A percentile compares a stretch with the other conserved stretches of the same genome.
Evolutionary conservation across 2,329 filamentous ascomycete genomes (phyloP).

Genomic region (Penicillium sp.): DNA sequence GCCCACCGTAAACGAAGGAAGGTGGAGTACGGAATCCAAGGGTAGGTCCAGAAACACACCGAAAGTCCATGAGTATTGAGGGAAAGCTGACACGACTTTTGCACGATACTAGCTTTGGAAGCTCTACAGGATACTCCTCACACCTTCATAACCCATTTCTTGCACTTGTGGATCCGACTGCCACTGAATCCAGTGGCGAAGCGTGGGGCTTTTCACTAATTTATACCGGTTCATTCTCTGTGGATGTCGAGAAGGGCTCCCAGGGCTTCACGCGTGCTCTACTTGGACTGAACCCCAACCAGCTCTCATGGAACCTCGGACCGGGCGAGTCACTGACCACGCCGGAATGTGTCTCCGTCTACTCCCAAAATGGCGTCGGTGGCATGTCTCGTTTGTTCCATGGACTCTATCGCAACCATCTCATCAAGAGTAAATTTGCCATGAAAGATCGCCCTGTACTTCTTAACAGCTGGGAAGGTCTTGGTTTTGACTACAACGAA

Average conservation of each 20-base stretch:
- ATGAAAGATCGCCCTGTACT: conserved; percentile 60
- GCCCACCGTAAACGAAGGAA: conserved; percentile 60
- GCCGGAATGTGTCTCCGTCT: conserved; percentile 68
- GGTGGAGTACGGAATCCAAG: conserved; percentile 63
- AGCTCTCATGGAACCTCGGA: conserved; percentile 63
- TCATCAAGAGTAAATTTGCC: conserved; percentile 64
- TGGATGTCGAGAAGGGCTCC: conserved; percentile 66
- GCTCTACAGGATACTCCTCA: conserved; percentile 66
- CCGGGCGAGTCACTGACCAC: conserved; percentile 65
- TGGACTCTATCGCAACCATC: conserved; percentile 65
- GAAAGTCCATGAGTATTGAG: not conserved
- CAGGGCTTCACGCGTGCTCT: conserved; percentile 66
- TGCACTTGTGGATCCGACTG: conserved; percentile 60
- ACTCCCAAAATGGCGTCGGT: conserved; percentile 64
- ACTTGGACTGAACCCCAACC: conserved; percentile 65
- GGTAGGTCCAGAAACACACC: conserved; percentile 47
- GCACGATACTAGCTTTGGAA: conserved; percentile 55
- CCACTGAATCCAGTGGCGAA: conserved; percentile 66
- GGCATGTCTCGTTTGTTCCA: conserved; percentile 69
- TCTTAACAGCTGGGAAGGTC: conserved; percentile 71
- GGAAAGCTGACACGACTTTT: not conserved
- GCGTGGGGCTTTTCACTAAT: conserved; percentile 70
- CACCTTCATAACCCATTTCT: conserved; percentile 71
- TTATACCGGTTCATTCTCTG: conserved; percentile 68
- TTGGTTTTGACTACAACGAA: conserved; percentile 65